phyloP scores from a whole-genome alignment of 495 filamentous ascomycete species.

The Neurospora africana region DNA sequence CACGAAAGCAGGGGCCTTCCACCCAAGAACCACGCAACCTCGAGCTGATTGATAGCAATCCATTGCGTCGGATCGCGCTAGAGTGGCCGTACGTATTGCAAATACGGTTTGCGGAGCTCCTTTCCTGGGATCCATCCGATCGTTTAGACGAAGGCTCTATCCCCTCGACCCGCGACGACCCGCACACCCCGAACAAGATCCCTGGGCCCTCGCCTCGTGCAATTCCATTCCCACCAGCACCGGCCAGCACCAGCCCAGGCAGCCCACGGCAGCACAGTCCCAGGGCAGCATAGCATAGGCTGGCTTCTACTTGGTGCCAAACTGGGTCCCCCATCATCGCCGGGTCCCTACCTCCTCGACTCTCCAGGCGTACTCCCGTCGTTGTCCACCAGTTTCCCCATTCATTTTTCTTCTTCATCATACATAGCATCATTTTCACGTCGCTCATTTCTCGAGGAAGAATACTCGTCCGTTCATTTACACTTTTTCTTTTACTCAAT shows the following conservation, averaged over 20 bases:
- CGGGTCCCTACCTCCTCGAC: conserved; percentile 2
- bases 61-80: conserved; percentile 15
- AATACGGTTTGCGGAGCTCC: not conserved
- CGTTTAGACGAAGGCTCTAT: not conserved
- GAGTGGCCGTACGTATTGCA: not conserved
- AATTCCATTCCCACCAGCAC: not conserved
- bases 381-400: conserved; percentile 2
- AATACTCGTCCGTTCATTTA: conserved; percentile 26
- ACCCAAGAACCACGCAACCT: conserved; percentile 7
- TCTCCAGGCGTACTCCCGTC: conserved; percentile 1
- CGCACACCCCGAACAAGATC: conserved; percentile 13
- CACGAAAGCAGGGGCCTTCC: not conserved
- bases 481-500: conserved; percentile 4
- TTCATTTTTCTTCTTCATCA: conserved; percentile 13
- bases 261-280: not conserved
- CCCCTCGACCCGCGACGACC: conserved; percentile 5
- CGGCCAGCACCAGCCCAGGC: not conserved
- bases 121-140: not conserved
- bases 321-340: not conserved
- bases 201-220: conserved; percentile 7
- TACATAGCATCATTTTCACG: conserved; percentile 21
- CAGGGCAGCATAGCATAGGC: not conserved
- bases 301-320: not conserved
- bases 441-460: conserved; percentile 21
- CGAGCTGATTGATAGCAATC: conserved; percentile 7